A percentile compares a stretch with the other conserved stretches of the same genome.
Conservation (phyloP, 1,139 yeast genomes). For the Debaryomyces sp. region DNA sequence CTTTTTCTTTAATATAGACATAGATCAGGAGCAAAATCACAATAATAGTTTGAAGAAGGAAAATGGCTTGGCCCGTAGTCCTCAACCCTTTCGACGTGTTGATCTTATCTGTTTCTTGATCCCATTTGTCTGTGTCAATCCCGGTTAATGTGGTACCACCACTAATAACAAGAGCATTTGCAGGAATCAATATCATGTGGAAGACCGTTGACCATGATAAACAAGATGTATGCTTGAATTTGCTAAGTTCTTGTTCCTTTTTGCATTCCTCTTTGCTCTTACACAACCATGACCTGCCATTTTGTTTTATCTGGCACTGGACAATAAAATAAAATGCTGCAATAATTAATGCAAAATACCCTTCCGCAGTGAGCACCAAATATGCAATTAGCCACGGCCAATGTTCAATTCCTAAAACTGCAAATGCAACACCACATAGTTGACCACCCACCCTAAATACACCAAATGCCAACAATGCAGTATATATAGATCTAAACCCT, state of each 20-base stretch:
- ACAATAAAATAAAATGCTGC: slow-evolving; percentile 28
- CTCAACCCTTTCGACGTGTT: slow-evolving; percentile 30
- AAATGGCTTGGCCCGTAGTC: slow-evolving; percentile 35
- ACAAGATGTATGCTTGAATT: not conserved
- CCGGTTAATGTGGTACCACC: slow-evolving; percentile 40
- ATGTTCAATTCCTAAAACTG: slow-evolving; percentile 29
- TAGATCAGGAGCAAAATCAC: slow-evolving; percentile 23
- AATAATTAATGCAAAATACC: slow-evolving; percentile 38
- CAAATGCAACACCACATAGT: slow-evolving; percentile 37
- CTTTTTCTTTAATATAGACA: slow-evolving; percentile 19
- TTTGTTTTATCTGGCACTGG: slow-evolving; percentile 24
- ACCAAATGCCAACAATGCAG: slow-evolving; percentile 29
- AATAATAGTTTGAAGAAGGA: slow-evolving; percentile 26
- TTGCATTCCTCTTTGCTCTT: not conserved
- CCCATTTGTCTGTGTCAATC: slow-evolving; percentile 17
- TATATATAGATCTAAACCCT: slow-evolving; percentile 26
- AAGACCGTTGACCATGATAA: slow-evolving; percentile 15
- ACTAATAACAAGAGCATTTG: slow-evolving; percentile 35
- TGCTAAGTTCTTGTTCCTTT: not conserved
- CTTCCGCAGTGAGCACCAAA: slow-evolving; percentile 42
- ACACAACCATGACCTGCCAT: slow-evolving; percentile 19
- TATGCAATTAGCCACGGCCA: slow-evolving; percentile 41
- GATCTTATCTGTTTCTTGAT: slow-evolving; percentile 13
- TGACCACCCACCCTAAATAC: slow-evolving; percentile 37
- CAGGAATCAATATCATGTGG: slow-evolving; percentile 33